Percentiles rank a stretch among this genome's conserved stretches.
phyloP scores from a whole-genome alignment of 805 yeast genomes.

The Candida vaughaniae region DNA sequence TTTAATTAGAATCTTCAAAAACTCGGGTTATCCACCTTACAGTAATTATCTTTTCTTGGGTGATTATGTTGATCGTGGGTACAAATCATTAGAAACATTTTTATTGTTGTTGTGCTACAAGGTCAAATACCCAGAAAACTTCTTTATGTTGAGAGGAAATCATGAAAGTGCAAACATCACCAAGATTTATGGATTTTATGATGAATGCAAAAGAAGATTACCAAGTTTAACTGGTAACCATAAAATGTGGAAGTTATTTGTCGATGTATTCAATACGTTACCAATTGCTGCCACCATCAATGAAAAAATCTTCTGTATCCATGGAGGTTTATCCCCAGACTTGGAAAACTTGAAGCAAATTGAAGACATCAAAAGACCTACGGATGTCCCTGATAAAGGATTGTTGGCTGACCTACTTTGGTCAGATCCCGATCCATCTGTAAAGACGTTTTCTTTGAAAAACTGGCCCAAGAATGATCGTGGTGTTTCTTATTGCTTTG shows the following conservation, averaged over 20 bases:
- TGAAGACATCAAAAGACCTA: conserved; percentile 71
- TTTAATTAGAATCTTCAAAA: conserved; percentile 51
- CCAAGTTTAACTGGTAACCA: conserved; percentile 26
- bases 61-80: conserved; percentile 60
- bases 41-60: conserved; percentile 57
- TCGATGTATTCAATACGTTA: conserved; percentile 57
- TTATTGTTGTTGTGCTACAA: conserved; percentile 51
- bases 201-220: conserved; percentile 57
- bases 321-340: conserved; percentile 77
- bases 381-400: conserved; percentile 82
- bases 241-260: conserved; percentile 50
- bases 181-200: conserved; percentile 59
- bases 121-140: conserved; percentile 59
- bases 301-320: conserved; percentile 58
- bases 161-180: conserved; percentile 61
- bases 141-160: conserved; percentile 59
- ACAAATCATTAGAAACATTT: conserved; percentile 56
- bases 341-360: conserved; percentile 64
- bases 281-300: conserved; percentile 64
- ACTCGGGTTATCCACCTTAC: conserved; percentile 61
- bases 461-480: conserved; percentile 84
- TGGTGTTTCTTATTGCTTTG: conserved; percentile 79
- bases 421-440: conserved; percentile 67
- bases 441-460: conserved; percentile 31
- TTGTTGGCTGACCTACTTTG: conserved; percentile 74